phyloP scores from a whole-genome alignment of 192 early-diverging fungal genomes.

The Dissophora ornata region DNA sequence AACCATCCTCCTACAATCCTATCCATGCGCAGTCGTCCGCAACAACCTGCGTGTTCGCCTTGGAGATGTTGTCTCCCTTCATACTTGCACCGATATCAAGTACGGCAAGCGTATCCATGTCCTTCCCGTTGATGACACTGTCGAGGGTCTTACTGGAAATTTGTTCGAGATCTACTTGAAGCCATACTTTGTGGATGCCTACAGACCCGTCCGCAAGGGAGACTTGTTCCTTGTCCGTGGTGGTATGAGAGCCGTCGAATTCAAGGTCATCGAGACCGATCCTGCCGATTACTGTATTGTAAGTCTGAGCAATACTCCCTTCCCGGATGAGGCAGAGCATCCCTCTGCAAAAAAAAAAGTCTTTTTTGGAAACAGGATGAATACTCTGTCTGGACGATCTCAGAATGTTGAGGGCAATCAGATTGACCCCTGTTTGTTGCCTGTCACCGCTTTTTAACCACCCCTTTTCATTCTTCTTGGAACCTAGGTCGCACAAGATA shows the following conservation, averaged over 20 bases:
- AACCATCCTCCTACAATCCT: too few relatives aligned
- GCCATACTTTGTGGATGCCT: slow-evolving; percentile 98
- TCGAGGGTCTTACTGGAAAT: slow-evolving; percentile 97
- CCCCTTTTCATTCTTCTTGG: background rate
- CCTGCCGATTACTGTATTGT: slow-evolving; percentile 97
- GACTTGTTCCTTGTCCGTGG: slow-evolving; percentile 95
- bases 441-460: background rate
- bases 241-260: slow-evolving; percentile 98
- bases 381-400: background rate
- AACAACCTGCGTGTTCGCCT: slow-evolving; percentile 95
- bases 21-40: slow-evolving; percentile 89
- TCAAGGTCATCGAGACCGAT: slow-evolving; percentile 97
- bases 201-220: slow-evolving; percentile 95
- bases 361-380: too few relatives aligned
- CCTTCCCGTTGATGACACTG: slow-evolving; percentile 96
- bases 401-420: background rate
- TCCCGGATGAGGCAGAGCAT: background rate
- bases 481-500: slow-evolving; percentile 91
- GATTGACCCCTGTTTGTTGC: too few relatives aligned
- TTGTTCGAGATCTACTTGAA: slow-evolving; percentile 98
- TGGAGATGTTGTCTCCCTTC: slow-evolving; percentile 96
- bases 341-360: too few relatives aligned
- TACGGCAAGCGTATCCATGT: slow-evolving; percentile 98
- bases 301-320: slow-evolving; percentile 36
- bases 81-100: slow-evolving; percentile 96